Evolutionary conservation across 305 asterid genomes (phyloP), one percentile per base, ranked within the genome.

Genomic region (Fraxinus nigra): DNA sequence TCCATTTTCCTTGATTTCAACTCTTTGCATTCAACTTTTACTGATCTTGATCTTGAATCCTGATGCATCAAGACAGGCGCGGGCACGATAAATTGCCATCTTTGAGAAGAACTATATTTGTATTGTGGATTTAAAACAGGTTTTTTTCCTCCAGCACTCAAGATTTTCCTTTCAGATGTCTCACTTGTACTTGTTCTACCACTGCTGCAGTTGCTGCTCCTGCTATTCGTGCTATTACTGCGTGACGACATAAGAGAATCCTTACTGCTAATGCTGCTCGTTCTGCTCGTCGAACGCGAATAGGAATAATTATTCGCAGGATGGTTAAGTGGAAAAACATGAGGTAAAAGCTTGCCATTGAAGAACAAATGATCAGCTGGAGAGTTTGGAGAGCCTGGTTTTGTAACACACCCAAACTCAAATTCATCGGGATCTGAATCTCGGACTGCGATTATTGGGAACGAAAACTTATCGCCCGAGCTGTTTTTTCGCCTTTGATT

Each of bases 351-450:
- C 79, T 77, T 86, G 48, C 98, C 98, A 8, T 94, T 92, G 81
- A 40, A 79, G 89, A 93, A 94, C n/a, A 94, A 70, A 46, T 82
- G 97, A 85, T 94, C 98, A 6, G 98, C 97, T 0, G 98, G 95
- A 51, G 98, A 91, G 28, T 78, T 85, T 0, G 91, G 96, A 7
- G 94, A 90, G 24, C 81, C 87, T 3, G 92, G 86, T 0, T 89
- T 81, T 3, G 84, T 77, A 1, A 84, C 83, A 30, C 77, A 40
- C 63, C 84, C 89, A 78, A 90, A 90, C 70, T 89, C 93, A 33
- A 89, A 89, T 77, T 86, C 88, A 28, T 86, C 84, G 22, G 83
- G 51, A 9, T 87, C 38, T 18, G 40, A 69, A 13, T 84, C 88
- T 22, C 74, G 82, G 33, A 78, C 77, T 48, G 84, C 63, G 78